Evolutionary conservation across 2,329 filamentous ascomycete species (phyloP), one percentile per base, ranked within the genome.

Genomic region (Fusarium sulawesiense): DNA sequence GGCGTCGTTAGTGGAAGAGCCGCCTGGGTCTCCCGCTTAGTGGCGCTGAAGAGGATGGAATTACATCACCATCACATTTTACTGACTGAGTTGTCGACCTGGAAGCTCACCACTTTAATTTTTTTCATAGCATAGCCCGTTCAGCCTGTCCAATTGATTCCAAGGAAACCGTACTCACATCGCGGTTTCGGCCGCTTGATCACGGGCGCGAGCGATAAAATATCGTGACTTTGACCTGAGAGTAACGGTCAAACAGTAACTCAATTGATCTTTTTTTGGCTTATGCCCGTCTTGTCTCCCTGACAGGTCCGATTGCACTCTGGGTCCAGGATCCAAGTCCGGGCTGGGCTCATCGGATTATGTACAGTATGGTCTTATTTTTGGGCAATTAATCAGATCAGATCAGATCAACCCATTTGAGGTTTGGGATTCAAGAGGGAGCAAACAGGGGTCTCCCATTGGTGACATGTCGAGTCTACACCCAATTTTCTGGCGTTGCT

Each of bases 41-140:
- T 70, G 64, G 67, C 72, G 42, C 25, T 47, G 51, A 27, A 45
- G 40, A 51, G 56, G 53, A 30, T 30, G 29, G 29, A 58, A 74
- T 74, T 74, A 74, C 72, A 74, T 74, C 72, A 74, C 68, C 68
- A 72, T 73, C 46, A 63, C 60, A 44, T 27, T 27, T 40, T n/a
- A 45, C 18, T 57, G 37, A 58, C 61, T 45, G 49, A 32, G 34
- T 40, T 42, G 46, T 42, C 20, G 34, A n/a, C 41, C 25, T 27
- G 20, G 25, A 53, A 29, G 34, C 32, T 53, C 49, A 53, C 49
- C 49, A 53, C 23, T 50, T 23, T 27, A 40, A 37, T 37, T 37
- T 40, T 51, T 40, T 20, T 6, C 27, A 41, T 18, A 34, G 18
- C 29, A 48, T n/a, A 50, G 21, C 46, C 47, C 46, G 45, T 55